Evolutionary conservation across 202 grass and related monocot genomes (phyloP), one percentile per base, ranked within the genome.

Genomic region (Setaria viridis): DNA sequence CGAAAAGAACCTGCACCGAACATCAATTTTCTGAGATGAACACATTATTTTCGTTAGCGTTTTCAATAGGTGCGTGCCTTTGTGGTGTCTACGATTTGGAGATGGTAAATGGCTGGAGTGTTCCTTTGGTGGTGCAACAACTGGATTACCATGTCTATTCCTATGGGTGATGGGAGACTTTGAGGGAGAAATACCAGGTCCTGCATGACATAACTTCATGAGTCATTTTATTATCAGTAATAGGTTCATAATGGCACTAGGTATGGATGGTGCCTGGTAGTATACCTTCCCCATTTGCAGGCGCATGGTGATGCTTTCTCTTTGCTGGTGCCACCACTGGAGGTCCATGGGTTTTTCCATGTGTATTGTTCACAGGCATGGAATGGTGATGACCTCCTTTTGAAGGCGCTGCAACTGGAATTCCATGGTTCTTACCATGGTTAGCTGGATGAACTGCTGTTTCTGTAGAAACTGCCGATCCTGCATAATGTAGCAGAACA

Each of bases 1-100:
- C 85, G 92, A 82, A 70, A 92, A 63, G 85, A 87, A 60, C 81
- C 94, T 94, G 94, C 45, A 80, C 45, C n/a, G 85, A 90, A 85
- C 58, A 87, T 74, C 47, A 84, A 13, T 66, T 75, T 37, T 62
- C 39, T 70, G 65, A 74, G 60, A 82, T 64, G 16, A 79, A 58
- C 58, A 20, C 35, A 70, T 83, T 79, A 74, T 66, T 77, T 70
- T 2, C 34, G 76, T 10, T 55, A 64, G 14, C 70, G 32, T 77
- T 79, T 91, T 76, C 11, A n/a, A 43, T 79, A 79, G 7, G 55
- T 69, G 74, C 43, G 2, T 90, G 77, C 87, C 87, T 92, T 85
- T 82, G 78, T 81, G 76, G 37, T 87, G 92, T 85, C 45, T 78
- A 79, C 25, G 63, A 83, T 86, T 56, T 81, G 64, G 41, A 81